These are phyloP conservation scores for Lagerstroemia speciosa DNA, from an alignment of 345 rosid species.

Conservation along the genomic window DNA sequence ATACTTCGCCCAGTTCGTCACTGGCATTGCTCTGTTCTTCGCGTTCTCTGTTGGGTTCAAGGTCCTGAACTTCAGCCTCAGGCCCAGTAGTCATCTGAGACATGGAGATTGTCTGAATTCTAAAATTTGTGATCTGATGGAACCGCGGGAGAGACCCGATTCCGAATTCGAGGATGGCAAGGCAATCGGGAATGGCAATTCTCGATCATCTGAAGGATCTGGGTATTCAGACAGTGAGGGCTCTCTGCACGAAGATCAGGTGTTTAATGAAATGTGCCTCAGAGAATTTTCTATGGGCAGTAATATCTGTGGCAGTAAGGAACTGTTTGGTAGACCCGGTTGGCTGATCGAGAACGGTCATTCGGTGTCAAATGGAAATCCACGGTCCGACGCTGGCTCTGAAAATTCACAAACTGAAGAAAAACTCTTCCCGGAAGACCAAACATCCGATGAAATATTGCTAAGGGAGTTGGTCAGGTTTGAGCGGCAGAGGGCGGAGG, in stretches of 20 bases:
- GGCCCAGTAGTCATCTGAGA: background rate
- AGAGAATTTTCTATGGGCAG: background rate
- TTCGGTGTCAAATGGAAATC: background rate
- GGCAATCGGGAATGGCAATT: background rate
- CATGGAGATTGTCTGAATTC: background rate
- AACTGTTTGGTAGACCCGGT: background rate
- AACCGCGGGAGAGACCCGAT: background rate
- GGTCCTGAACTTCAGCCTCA: background rate
- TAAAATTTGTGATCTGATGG: constrained; percentile 1
- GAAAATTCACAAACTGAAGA: constrained; percentile 16
- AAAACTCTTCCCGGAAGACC: constrained; percentile 40
- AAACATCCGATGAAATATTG: constrained; percentile 34
- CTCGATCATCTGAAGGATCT: background rate
- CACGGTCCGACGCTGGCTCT: background rate
- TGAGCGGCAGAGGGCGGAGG: constrained; percentile 40
- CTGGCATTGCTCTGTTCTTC: constrained; percentile 2
- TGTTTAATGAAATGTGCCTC: background rate
- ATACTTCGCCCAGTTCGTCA: background rate
- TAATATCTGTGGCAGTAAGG: background rate
- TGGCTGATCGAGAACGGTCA: background rate
- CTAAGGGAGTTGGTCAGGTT: constrained; percentile 52
- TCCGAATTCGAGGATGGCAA: background rate
- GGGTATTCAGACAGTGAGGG: background rate
- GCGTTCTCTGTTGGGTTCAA: constrained; percentile 1
- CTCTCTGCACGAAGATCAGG: background rate